Percentiles rank a stretch among this genome's conserved stretches.
Evolutionary conservation across 176 grass and related monocot genomes (phyloP).

Genomic region (Chrysopogon serrulatus): DNA sequence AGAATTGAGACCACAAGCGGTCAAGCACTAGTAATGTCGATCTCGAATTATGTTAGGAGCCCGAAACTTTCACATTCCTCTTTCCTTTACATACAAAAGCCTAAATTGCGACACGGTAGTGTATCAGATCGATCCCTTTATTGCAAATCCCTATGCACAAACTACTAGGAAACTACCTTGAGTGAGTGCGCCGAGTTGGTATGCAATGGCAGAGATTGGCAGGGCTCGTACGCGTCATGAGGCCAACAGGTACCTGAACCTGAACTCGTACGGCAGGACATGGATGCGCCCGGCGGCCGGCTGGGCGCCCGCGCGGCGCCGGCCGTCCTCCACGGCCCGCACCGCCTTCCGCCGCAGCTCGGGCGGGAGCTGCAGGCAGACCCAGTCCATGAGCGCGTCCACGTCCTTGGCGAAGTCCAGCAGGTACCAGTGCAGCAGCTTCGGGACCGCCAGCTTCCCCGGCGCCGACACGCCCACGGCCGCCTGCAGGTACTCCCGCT

Average conservation of each 20-base stretch:
- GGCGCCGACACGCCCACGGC: slow-evolving; percentile 58
- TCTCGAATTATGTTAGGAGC: neutral
- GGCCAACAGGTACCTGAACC: slow-evolving; percentile 84
- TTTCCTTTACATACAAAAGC: neutral
- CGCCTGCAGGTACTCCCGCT: slow-evolving; percentile 81
- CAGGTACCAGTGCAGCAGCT: slow-evolving; percentile 89
- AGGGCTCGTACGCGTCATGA: neutral
- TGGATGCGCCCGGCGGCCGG: slow-evolving; percentile 33
- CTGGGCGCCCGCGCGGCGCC: slow-evolving; percentile 19
- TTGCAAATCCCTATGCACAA: slow-evolving; percentile 22
- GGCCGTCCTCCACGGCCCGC: slow-evolving; percentile 42
- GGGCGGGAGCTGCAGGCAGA: slow-evolving; percentile 79
- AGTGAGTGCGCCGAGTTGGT: too few relatives aligned
- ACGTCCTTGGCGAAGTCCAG: slow-evolving; percentile 90
- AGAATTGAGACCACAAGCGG: too few relatives aligned
- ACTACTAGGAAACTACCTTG: too few relatives aligned
- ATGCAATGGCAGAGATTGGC: too few relatives aligned
- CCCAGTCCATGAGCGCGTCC: slow-evolving; percentile 98
- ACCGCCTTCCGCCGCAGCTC: slow-evolving; percentile 47
- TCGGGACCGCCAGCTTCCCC: slow-evolving; percentile 69
- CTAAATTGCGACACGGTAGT: neutral
- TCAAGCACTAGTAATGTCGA: too few relatives aligned
- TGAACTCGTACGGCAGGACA: slow-evolving; percentile 88
- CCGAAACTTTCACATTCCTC: neutral
- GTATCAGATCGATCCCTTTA: neutral